Evolutionary conservation across 129 eudicot species (phyloP).

Genomic region (Helianthus tuberosus): DNA sequence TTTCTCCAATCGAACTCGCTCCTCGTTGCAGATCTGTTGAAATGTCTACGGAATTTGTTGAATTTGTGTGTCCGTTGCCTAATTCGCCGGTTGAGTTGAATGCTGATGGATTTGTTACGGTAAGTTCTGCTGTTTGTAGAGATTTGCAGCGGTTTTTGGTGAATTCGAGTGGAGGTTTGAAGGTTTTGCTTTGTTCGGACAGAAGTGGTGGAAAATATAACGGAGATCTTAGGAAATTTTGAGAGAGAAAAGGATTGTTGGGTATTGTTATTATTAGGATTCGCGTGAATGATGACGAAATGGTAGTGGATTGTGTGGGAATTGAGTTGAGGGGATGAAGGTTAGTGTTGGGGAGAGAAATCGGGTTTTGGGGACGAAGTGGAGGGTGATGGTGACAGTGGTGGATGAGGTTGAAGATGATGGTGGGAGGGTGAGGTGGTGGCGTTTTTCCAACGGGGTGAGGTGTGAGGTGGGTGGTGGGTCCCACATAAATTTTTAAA

Average conservation of each 20-base stretch:
- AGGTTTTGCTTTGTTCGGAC: conserved; percentile 27
- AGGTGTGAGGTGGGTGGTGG: too few relatives aligned
- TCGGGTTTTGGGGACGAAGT: too few relatives aligned
- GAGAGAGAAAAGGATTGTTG: too few relatives aligned
- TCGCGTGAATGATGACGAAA: conserved; percentile 6
- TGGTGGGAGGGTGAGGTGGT: too few relatives aligned
- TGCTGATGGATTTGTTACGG: conserved; percentile 36
- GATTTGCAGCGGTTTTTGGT: conserved; percentile 40
- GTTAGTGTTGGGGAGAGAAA: too few relatives aligned
- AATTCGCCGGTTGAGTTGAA: conserved; percentile 66
- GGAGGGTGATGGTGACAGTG: too few relatives aligned
- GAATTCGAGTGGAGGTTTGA: conserved; percentile 22
- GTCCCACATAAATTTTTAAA: too few relatives aligned
- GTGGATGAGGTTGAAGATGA: too few relatives aligned
- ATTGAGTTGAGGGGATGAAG: not conserved
- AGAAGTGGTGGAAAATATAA: too few relatives aligned
- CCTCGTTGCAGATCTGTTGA: conserved; percentile 37
- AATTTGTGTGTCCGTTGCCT: conserved; percentile 55
- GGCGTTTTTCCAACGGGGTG: too few relatives aligned
- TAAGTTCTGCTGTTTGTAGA: conserved; percentile 42
- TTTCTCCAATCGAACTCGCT: conserved; percentile 49
- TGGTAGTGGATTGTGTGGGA: not conserved
- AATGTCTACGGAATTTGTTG: conserved; percentile 42
- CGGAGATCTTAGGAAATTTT: too few relatives aligned
- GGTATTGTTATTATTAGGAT: too few relatives aligned